Base-by-base conservation (phyloP, 352 stramenopile species). In the Globisporangium okanoganense region DNA sequence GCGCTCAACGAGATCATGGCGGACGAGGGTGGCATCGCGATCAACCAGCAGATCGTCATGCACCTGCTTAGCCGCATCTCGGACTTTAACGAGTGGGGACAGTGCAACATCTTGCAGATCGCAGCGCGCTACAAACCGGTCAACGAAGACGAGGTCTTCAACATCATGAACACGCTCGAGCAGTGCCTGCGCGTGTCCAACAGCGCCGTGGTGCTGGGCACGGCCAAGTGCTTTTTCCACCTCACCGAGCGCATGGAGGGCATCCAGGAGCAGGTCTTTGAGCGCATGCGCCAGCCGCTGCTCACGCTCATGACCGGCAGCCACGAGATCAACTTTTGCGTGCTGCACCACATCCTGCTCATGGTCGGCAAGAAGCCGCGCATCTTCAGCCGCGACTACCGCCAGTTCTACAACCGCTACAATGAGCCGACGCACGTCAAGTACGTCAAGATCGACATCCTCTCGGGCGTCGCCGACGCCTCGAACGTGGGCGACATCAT, bases 21-120 rank as follows among this genome's bases (percentile, higher is more conserved):
- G 33, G 88, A 97, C 51, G 88, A 97, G 71, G 98, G 97, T 51
- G 97, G 97, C 49, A 98, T 99, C 76, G 94, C 92, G 18, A 94
- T 99, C 59, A 99, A 99, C 75, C 76, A 97, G 29, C 90, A 95
- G 35, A 98, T 99, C 65, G 95, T 99, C 56, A 84, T 99, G 73
- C 95, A 99, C 64, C 81, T 99, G 59, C 72, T 99, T 44, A 98
- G 97, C 67, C 88, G 97, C 41, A 97, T 99, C 66, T 92, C 96
- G 57, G 96, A 99, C 76, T 99, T 99, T 70, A 98, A 97, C 67
- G 98, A 99, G 78, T 99, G 98, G 94, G 96, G 97, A 16, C 88
- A 99, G 64, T 96, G 97, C 58, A 92, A 97, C 71, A 94, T 99
- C 10, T 79, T 99, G 48, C 79, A 98, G 59, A 86, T 99, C 43